These are phyloP conservation scores for Yamadazyma triangularis DNA, from an alignment of 1,139 yeast species.

Conservation along the genomic window DNA sequence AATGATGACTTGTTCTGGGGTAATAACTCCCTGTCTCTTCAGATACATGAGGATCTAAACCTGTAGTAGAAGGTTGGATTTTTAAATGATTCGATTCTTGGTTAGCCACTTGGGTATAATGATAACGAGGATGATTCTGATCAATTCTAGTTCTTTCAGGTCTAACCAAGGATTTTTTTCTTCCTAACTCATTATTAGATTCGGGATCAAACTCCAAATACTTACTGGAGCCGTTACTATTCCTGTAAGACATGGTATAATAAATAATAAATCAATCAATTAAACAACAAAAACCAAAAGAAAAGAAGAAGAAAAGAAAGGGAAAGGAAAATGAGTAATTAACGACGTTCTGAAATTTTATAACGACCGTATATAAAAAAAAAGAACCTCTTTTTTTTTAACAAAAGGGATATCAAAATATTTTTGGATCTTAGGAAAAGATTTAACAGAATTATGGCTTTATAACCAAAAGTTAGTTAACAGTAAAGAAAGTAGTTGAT, in stretches of 20 bases:
- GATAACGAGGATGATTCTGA: slow-evolving; percentile 69
- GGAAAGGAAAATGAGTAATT: too few relatives aligned
- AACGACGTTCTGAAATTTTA: too few relatives aligned
- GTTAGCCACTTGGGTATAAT: slow-evolving; percentile 76
- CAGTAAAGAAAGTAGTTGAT: too few relatives aligned
- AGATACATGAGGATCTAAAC: slow-evolving; percentile 53
- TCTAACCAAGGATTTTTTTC: slow-evolving; percentile 69
- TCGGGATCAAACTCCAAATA: slow-evolving; percentile 48
- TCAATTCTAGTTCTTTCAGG: slow-evolving; percentile 74
- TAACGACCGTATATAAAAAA: too few relatives aligned
- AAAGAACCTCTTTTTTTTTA: too few relatives aligned
- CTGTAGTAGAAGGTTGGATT: slow-evolving; percentile 71
- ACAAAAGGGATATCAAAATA: too few relatives aligned
- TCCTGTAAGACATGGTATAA: slow-evolving; percentile 15
- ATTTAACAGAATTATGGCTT: too few relatives aligned
- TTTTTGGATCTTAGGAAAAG: too few relatives aligned
- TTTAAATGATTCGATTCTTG: slow-evolving; percentile 60
- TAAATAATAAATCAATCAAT: too few relatives aligned
- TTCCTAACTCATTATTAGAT: slow-evolving; percentile 39
- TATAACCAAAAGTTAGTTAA: too few relatives aligned
- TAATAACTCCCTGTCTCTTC: slow-evolving; percentile 5
- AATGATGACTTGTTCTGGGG: slow-evolving; percentile 10
- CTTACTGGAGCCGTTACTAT: slow-evolving; percentile 14
- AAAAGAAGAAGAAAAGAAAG: too few relatives aligned
- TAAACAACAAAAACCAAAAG: too few relatives aligned